Conservation (phyloP, 2,329 filamentous ascomycete species). For the Magnaporthiopsis rhizophila region DNA sequence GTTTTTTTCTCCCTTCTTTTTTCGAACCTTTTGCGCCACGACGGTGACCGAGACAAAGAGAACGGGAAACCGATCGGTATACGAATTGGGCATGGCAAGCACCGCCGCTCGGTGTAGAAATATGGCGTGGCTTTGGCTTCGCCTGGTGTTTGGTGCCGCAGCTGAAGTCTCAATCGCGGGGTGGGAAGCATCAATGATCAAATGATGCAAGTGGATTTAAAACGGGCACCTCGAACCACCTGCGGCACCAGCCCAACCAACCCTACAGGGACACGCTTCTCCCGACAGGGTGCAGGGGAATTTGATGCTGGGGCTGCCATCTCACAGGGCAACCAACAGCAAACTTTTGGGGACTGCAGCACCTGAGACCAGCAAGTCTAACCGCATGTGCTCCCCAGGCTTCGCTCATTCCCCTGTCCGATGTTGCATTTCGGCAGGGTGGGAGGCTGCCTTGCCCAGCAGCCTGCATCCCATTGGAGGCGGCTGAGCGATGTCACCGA, state of each 20-base stretch:
- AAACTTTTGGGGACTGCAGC: not conserved
- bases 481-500: no score
- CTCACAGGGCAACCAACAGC: not conserved
- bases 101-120: not conserved
- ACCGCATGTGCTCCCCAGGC: no score
- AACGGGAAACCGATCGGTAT: not conserved
- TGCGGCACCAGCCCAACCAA: no score
- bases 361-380: not conserved
- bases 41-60: not conserved
- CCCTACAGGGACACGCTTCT: no score
- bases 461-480: no score
- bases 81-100: not conserved
- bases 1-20: not conserved
- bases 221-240: no score
- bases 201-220: not conserved
- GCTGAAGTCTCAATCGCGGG: not conserved
- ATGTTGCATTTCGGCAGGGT: no score
- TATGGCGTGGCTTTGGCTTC: not conserved
- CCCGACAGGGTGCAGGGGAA: not conserved
- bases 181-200: not conserved
- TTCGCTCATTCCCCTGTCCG: no score
- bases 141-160: not conserved
- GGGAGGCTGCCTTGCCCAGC: no score
- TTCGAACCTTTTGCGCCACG: not conserved
- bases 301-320: not conserved